phyloP scores from a whole-genome alignment of 768 basidiomycete species.

The Boletus coccyginus region DNA sequence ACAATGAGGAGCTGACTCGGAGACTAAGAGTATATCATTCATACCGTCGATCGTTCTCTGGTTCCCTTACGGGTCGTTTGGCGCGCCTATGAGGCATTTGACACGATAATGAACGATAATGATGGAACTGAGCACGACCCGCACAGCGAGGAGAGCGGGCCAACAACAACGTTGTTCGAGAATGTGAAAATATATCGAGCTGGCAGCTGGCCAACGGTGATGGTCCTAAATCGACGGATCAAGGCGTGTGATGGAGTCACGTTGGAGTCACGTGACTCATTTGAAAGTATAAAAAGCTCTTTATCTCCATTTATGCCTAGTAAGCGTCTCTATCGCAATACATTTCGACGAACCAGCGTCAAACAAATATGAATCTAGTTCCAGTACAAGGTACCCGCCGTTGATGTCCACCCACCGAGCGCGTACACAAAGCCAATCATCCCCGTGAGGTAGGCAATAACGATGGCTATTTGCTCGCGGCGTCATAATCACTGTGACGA shows the following conservation, averaged over 20 bases:
- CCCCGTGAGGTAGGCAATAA: conserved; percentile 54
- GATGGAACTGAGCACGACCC: conserved; percentile 8
- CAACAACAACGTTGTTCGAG: conserved; percentile 15
- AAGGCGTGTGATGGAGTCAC: conserved; percentile 10
- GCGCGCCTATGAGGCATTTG: conserved; percentile 68
- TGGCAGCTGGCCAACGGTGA: neutral
- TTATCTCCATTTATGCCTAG: conserved; percentile 5
- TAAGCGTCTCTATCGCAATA: neutral
- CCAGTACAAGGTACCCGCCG: conserved; percentile 44
- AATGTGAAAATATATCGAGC: no score
- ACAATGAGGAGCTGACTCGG: neutral
- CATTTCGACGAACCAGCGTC: conserved; percentile 11
- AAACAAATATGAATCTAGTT: conserved; percentile 4
- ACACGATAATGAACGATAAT: conserved; percentile 29
- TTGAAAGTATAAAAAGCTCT: neutral
- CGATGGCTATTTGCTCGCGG: conserved; percentile 44
- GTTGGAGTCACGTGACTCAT: conserved; percentile 4
- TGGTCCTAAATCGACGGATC: neutral
- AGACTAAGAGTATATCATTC: conserved; percentile 9
- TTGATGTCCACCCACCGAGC: conserved; percentile 51
- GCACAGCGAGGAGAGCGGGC: neutral
- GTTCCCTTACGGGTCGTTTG: conserved; percentile 49
- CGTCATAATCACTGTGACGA: conserved; percentile 8
- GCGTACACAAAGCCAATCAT: conserved; percentile 54
- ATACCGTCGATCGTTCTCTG: conserved; percentile 43